Evolutionary conservation across 2,329 filamentous ascomycete species (phyloP).

Genomic region (Sphaerulina populicola): DNA sequence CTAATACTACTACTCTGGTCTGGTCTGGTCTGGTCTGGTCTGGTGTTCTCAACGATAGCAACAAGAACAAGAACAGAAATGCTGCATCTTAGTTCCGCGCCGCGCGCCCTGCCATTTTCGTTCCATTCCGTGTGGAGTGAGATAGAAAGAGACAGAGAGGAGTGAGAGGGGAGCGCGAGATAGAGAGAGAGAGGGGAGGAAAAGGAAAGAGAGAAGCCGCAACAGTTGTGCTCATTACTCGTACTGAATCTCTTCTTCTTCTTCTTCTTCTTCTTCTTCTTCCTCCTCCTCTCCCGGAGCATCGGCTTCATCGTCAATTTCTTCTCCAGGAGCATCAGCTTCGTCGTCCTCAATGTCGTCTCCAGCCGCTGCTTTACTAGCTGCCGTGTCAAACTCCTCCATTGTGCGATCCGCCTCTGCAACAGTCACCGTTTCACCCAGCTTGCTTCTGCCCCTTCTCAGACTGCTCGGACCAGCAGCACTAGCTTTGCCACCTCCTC

Average conservation of each 20-base stretch:
- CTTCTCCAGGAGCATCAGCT: slow-evolving; percentile 20
- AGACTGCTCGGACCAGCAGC: slow-evolving; percentile 16
- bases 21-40: no score
- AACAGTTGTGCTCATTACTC: slow-evolving; percentile 15
- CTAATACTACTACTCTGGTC: no score
- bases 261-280: slow-evolving; percentile 26
- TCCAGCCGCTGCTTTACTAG: slow-evolving; percentile 16
- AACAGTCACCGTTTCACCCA: slow-evolving; percentile 33
- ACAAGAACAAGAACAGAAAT: no score
- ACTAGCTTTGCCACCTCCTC: background rate
- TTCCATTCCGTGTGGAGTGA: no score
- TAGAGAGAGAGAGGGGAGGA: no score
- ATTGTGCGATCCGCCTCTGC: slow-evolving; percentile 19
- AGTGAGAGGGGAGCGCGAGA: no score
- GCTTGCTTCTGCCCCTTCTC: slow-evolving; percentile 38
- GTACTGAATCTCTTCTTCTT: slow-evolving; percentile 27
- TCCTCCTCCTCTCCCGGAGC: slow-evolving; percentile 22
- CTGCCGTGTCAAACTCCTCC: slow-evolving; percentile 21
- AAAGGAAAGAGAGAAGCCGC: background rate
- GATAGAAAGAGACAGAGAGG: no score
- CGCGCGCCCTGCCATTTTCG: no score
- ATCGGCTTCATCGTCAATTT: slow-evolving; percentile 25
- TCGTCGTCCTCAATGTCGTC: slow-evolving; percentile 23
- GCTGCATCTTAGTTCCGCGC: no score
- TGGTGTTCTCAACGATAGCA: no score